Base-by-base conservation (phyloP, 257 asterid species). In the Nicotiana noctiflora region DNA sequence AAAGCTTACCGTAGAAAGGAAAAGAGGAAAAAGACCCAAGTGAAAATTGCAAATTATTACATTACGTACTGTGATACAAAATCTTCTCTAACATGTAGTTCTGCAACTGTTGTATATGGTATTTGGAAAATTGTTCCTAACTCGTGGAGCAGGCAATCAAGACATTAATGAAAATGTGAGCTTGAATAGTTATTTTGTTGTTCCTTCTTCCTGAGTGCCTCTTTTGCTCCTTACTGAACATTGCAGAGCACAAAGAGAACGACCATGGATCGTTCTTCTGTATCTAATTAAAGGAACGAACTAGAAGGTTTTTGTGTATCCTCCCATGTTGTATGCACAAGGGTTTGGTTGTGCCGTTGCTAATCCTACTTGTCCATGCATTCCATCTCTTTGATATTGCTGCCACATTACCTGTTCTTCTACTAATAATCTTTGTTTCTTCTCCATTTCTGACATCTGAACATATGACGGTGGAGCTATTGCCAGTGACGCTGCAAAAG, bases 381-480 rank as follows among this genome's bases (percentile, higher is more conserved):
- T 91, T 81, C 98, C 99, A 77, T 89, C 95, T 21, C 87, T 92
- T 25, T 89, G 82, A 68, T 90, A 94, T 67, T 94, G 94, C 87
- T 92, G 98, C 99, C 99, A 96, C 90, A 90, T 87, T 32, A 86
- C 7, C 75, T 96, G 98, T 87, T 96, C 98, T 49, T 96, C 93
- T 19, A 83, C 89, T 44, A 90, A 83, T 81, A 91, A 75, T 75
- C 88, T 87, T 59, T 90, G 98, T 86, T 94, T 96, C 88, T 89
- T 94, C 88, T 96, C 99, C 93, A 94, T 84, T 44, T 94, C 99
- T 8, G 98, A 88, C 97, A 94, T 91, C 84, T 96, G 98, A 83
- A 96, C 98, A 13, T 91, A 94, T 1, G 98, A 18, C 2, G 99
- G 98, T 10, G 98, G 97, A 0, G 97, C 90, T 27, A 96, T 62